Evolutionary conservation across 2,329 filamentous ascomycete species (phyloP).

Genomic region (Talaromyces sp.): DNA sequence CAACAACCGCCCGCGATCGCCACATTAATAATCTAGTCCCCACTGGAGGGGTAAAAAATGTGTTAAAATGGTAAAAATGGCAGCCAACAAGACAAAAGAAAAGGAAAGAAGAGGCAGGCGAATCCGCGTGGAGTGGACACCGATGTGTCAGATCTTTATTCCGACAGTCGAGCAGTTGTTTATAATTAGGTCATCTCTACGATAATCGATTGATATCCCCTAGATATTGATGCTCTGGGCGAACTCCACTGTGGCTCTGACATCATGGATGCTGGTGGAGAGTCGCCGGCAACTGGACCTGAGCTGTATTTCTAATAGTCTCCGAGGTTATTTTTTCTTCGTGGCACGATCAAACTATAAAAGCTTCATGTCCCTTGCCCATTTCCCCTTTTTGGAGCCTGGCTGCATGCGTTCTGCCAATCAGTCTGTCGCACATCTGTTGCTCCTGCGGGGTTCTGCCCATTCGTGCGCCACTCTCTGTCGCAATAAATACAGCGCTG

Average conservation of each 20-base stretch:
- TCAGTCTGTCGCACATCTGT: neutral
- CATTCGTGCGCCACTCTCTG: neutral
- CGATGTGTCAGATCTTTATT: neutral
- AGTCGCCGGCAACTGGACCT: neutral
- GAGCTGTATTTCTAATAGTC: neutral
- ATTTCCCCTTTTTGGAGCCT: neutral
- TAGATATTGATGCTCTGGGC: no score
- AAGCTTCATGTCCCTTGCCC: neutral
- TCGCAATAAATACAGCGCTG: neutral
- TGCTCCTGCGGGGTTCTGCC: neutral
- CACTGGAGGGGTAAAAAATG: neutral
- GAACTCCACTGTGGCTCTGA: neutral
- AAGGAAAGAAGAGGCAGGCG: neutral
- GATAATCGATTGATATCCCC: no score
- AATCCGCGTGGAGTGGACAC: neutral
- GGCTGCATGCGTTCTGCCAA: neutral
- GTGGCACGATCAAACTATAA: neutral
- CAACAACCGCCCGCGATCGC: neutral
- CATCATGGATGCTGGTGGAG: neutral
- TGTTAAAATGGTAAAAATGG: neutral
- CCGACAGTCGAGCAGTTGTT: neutral
- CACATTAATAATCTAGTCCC: neutral
- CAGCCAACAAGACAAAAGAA: neutral
- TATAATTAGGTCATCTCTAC: no score
- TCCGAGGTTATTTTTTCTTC: neutral